These are phyloP conservation scores for Lichtheimia hyalospora DNA, from an alignment of 371 early-diverging fungal genomes.

Conservation along the genomic window DNA sequence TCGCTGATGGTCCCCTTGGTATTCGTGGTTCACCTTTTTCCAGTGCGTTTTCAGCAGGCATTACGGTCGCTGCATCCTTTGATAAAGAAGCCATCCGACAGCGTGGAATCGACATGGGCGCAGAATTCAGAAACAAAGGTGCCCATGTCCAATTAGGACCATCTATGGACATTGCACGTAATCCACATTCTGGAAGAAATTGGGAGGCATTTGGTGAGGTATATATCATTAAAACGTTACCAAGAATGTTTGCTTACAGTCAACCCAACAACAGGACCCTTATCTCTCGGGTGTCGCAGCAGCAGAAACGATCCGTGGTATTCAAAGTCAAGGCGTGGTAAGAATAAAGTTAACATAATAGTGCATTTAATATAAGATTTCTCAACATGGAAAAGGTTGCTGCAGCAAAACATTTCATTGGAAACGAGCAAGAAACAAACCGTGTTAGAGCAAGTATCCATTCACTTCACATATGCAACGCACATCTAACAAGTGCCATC, in stretches of 20 bases:
- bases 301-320: conserved; percentile 30
- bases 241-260: background rate
- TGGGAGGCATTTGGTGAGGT: conserved; percentile 61
- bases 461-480: conserved; percentile 3
- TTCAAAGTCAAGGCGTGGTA: conserved; percentile 45
- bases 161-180: conserved; percentile 3
- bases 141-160: conserved; percentile 52
- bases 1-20: conserved; percentile 60
- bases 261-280: conserved; percentile 33
- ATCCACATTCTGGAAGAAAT: conserved; percentile 40
- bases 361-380: background rate
- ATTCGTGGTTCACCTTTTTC: conserved; percentile 37
- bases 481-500: conserved; percentile 36
- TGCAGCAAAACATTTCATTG: conserved; percentile 55
- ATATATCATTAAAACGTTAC: background rate
- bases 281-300: conserved; percentile 41
- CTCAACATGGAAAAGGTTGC: conserved; percentile 28
- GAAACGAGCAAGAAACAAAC: conserved; percentile 51
- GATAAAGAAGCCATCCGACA: conserved; percentile 42
- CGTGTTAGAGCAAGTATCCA: conserved; percentile 13
- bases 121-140: conserved; percentile 54
- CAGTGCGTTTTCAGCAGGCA: conserved; percentile 50
- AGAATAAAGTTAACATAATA: background rate
- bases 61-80: conserved; percentile 56
- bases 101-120: conserved; percentile 52